phyloP scores from a whole-genome alignment of 2,329 filamentous ascomycete genomes.

The Orbilia ellipsospora region DNA sequence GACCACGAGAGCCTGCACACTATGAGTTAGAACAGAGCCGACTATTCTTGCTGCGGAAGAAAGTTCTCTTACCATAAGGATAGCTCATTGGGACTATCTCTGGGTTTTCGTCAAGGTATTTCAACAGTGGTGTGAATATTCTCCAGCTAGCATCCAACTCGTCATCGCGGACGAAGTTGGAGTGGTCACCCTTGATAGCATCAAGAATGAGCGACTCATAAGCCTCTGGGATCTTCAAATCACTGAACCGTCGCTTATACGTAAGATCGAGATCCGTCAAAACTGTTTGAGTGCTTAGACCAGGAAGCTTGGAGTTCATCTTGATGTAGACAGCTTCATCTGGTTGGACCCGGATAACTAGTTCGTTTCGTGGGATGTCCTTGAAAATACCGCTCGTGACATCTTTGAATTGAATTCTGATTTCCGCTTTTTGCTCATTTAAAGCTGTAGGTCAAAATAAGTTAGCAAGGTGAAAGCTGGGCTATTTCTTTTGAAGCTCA shows the following conservation, averaged over 20 bases:
- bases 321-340: slow-evolving; percentile 99
- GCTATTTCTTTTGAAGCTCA: neutral
- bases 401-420: slow-evolving; percentile 99
- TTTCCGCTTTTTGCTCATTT: slow-evolving; percentile 99
- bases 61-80: slow-evolving; percentile 81
- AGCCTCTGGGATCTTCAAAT: slow-evolving; percentile 98
- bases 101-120: slow-evolving; percentile 99
- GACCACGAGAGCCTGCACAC: slow-evolving; percentile 85
- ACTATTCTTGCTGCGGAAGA: neutral
- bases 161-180: slow-evolving; percentile 97
- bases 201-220: slow-evolving; percentile 98
- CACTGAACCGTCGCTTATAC: slow-evolving; percentile 97
- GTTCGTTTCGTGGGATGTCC: slow-evolving; percentile 98
- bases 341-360: slow-evolving; percentile 98
- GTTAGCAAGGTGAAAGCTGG: neutral
- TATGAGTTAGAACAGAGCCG: neutral
- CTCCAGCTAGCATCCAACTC: slow-evolving; percentile 98
- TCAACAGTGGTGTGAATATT: slow-evolving; percentile 95
- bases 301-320: slow-evolving; percentile 99
- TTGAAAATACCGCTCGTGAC: slow-evolving; percentile 99
- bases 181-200: slow-evolving; percentile 98
- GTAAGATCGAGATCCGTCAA: slow-evolving; percentile 98
- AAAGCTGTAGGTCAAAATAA: slow-evolving; percentile 69
- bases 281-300: slow-evolving; percentile 98
- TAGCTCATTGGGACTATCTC: slow-evolving; percentile 99